These are phyloP conservation scores for Aspergillus homomorphus DNA, from an alignment of 495 filamentous ascomycete genomes.

Conservation along the genomic window DNA sequence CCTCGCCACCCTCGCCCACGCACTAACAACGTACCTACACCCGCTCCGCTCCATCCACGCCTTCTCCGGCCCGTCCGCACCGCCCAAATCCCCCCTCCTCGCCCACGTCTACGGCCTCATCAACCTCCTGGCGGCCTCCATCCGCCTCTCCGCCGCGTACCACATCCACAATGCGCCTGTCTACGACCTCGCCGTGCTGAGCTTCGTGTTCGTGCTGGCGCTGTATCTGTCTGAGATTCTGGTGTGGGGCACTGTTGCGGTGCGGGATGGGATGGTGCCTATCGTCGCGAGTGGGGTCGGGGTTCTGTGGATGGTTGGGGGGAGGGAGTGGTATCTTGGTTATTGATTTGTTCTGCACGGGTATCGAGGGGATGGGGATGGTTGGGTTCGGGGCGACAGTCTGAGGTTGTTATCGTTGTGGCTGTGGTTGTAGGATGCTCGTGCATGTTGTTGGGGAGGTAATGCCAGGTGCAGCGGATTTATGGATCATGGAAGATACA, in stretches of 20 bases:
- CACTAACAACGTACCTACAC: slow-evolving; percentile 21
- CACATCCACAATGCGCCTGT: slow-evolving; percentile 27
- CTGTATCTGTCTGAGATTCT: slow-evolving; percentile 26
- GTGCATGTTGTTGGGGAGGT: too few relatives aligned
- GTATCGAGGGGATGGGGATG: background rate
- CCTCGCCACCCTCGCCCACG: slow-evolving; percentile 17
- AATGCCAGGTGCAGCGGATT: too few relatives aligned
- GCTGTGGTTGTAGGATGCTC: too few relatives aligned
- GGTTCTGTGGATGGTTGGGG: slow-evolving; percentile 29
- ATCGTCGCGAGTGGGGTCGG: slow-evolving; percentile 17
- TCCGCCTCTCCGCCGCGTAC: slow-evolving; percentile 32
- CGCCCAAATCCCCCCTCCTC: slow-evolving; percentile 22
- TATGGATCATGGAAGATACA: too few relatives aligned
- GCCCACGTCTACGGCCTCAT: slow-evolving; percentile 34
- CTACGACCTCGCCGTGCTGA: slow-evolving; percentile 28
- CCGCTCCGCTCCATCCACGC: slow-evolving; percentile 16
- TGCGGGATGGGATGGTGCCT: slow-evolving; percentile 21
- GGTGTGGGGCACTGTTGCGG: slow-evolving; percentile 21
- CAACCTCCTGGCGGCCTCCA: slow-evolving; percentile 31
- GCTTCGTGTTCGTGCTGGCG: slow-evolving; percentile 27
- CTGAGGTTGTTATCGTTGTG: too few relatives aligned
- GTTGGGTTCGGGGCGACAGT: too few relatives aligned
- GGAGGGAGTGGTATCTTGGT: slow-evolving; percentile 9
- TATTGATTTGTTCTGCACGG: background rate
- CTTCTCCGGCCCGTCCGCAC: slow-evolving; percentile 29